These are phyloP conservation scores for Kodamaea derodonti DNA, from an alignment of 1,139 yeast genomes.

Conservation along the genomic window DNA sequence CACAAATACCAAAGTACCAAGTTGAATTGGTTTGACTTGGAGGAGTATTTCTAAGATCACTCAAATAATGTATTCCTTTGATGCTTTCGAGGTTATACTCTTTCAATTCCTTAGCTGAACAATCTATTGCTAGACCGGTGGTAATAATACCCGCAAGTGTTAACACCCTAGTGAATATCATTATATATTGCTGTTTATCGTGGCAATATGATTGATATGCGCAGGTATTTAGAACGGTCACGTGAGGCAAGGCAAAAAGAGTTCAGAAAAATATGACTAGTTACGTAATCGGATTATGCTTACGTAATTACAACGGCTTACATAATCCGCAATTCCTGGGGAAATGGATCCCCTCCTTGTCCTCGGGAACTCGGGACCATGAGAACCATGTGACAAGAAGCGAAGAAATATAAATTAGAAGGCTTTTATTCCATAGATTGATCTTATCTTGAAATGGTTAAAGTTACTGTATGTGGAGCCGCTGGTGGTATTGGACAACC, in stretches of 20 bases:
- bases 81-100: slow-evolving; percentile 43
- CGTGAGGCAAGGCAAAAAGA: too few relatives aligned
- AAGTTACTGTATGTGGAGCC: slow-evolving; percentile 74
- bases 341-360: not conserved
- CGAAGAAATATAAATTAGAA: not conserved
- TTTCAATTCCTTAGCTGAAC: slow-evolving; percentile 38
- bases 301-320: too few relatives aligned
- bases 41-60: slow-evolving; percentile 56
- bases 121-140: slow-evolving; percentile 36
- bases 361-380: too few relatives aligned
- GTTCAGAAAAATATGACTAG: too few relatives aligned
- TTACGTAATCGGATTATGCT: too few relatives aligned
- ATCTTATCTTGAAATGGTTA: slow-evolving; percentile 40
- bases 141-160: slow-evolving; percentile 7
- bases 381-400: not conserved
- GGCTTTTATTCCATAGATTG: not conserved
- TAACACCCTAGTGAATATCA: slow-evolving; percentile 2
- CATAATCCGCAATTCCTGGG: not conserved
- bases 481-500: slow-evolving; percentile 85
- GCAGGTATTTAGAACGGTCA: too few relatives aligned
- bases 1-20: slow-evolving; percentile 75
- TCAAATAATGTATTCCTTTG: slow-evolving; percentile 44
- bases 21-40: slow-evolving; percentile 62
- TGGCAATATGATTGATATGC: too few relatives aligned
- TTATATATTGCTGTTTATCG: too few relatives aligned